Percentiles rank a stretch among this genome's conserved stretches.
Conservation (phyloP, 1,139 yeast genomes). For the Kodamaea sp. region DNA sequence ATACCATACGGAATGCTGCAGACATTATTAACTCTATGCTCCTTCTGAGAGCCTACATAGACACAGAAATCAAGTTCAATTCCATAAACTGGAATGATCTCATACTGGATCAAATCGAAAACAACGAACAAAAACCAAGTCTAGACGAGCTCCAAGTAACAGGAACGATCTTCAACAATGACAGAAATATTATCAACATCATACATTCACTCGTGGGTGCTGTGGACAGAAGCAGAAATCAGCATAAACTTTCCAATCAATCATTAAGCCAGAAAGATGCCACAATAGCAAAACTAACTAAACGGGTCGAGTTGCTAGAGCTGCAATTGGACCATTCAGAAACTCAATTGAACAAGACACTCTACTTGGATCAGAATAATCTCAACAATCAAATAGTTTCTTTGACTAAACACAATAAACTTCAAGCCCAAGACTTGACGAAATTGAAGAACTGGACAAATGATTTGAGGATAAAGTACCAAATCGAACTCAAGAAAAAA, state of each 20-base stretch:
- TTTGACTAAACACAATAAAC: constrained; percentile 26
- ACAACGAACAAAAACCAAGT: constrained; percentile 2
- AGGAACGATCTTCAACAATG: constrained; percentile 41
- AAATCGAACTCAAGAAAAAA: constrained; percentile 43
- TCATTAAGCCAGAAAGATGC: constrained; percentile 32
- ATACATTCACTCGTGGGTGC: constrained; percentile 43
- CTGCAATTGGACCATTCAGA: constrained; percentile 17
- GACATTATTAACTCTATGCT: constrained; percentile 40
- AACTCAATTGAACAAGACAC: constrained; percentile 18
- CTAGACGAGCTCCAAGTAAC: constrained; percentile 20
- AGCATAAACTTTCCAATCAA: constrained; percentile 34
- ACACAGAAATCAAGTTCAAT: constrained; percentile 33
- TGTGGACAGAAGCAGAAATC: constrained; percentile 40
- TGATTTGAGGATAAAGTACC: constrained; percentile 39
- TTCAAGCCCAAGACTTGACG: constrained; percentile 31
- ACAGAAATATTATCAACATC: constrained; percentile 43
- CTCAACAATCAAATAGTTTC: constrained; percentile 22
- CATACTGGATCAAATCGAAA: constrained; percentile 11
- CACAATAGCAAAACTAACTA: constrained; percentile 27
- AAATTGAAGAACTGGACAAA: constrained; percentile 30
- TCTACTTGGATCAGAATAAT: constrained; percentile 19
- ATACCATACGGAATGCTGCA: constrained; percentile 39
- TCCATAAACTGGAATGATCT: constrained; percentile 39
- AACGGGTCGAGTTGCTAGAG: constrained; percentile 25
- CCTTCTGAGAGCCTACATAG: constrained; percentile 39